A percentile compares a stretch with the other conserved stretches of the same genome.
These are phyloP conservation scores for Suhomyces taliae DNA, from an alignment of 1,139 yeast genomes.

Conservation along the genomic window DNA sequence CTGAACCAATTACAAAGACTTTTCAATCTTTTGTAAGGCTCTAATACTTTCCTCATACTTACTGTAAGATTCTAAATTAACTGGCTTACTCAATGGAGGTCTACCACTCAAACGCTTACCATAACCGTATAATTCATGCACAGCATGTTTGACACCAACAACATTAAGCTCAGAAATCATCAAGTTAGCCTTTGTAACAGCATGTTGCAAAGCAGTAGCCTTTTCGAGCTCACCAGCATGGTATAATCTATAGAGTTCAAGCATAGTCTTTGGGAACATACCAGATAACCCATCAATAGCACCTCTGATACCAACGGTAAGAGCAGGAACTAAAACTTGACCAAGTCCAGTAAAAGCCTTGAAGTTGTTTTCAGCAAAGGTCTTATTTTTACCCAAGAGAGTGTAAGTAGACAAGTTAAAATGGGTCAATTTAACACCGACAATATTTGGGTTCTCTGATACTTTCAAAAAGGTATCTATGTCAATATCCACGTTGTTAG, in stretches of 20 bases:
- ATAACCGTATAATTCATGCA: constrained; percentile 19
- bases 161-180: constrained; percentile 43
- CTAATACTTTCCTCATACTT: constrained; percentile 2
- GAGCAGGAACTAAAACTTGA: constrained; percentile 45
- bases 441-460: constrained; percentile 33
- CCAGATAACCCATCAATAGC: constrained; percentile 49
- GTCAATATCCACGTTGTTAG: constrained; percentile 38
- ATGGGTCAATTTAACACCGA: constrained; percentile 42
- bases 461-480: constrained; percentile 35
- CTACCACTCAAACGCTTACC: constrained; percentile 23
- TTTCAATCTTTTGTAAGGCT: constrained; percentile 7
- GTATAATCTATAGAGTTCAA: constrained; percentile 30
- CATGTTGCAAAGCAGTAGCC: constrained; percentile 41
- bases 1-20: constrained; percentile 1
- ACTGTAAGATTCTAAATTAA: constrained; percentile 3
- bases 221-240: constrained; percentile 33
- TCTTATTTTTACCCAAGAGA: constrained; percentile 37
- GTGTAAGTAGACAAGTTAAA: constrained; percentile 28
- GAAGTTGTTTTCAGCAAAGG: constrained; percentile 35
- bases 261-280: constrained; percentile 41
- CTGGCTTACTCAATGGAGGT: constrained; percentile 19
- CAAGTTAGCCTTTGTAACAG: constrained; percentile 42
- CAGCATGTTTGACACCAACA: constrained; percentile 42
- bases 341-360: constrained; percentile 50
- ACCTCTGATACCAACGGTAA: constrained; percentile 44